These are phyloP conservation scores for Trichophyton schoenleinii DNA, from an alignment of 2,329 filamentous ascomycete species.

Conservation along the genomic window DNA sequence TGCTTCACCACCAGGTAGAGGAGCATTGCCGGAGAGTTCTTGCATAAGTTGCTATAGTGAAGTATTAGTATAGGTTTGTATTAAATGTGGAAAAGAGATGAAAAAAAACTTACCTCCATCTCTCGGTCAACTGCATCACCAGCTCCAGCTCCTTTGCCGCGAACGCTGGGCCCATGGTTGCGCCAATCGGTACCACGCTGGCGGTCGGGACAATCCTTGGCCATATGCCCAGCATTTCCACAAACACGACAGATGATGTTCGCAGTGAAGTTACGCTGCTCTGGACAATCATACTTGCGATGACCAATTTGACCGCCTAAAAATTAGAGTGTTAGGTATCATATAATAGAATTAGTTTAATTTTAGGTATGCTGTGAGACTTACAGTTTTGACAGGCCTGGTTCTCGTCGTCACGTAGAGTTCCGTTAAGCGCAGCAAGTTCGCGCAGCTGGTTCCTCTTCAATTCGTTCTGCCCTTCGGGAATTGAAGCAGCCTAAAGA, in stretches of 20 bases:
- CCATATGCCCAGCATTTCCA: constrained; percentile 97
- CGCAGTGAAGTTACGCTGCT: constrained; percentile 96
- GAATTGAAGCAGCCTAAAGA: constrained; percentile 85
- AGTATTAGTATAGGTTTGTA: constrained; percentile 17
- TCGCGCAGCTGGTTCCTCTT: constrained; percentile 98
- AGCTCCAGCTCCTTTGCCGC: constrained; percentile 44
- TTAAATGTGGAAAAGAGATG: not conserved
- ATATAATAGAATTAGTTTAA: constrained; percentile 6
- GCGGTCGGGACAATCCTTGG: constrained; percentile 89
- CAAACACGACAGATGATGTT: constrained; percentile 98
- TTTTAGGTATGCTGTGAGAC: constrained; percentile 16
- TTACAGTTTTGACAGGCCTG: constrained; percentile 94
- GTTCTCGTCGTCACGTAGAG: constrained; percentile 95
- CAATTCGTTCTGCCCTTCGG: constrained; percentile 95
- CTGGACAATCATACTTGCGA: constrained; percentile 95
- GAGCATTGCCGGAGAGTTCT: constrained; percentile 69
- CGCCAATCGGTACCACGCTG: constrained; percentile 86
- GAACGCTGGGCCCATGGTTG: constrained; percentile 50
- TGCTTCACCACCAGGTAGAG: constrained; percentile 44
- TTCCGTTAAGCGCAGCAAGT: constrained; percentile 95
- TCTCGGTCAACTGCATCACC: constrained; percentile 85
- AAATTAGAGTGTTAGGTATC: not conserved
- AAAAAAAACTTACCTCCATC: constrained; percentile 62
- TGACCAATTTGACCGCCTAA: constrained; percentile 87
- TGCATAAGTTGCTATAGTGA: constrained; percentile 74